phyloP scores from a whole-genome alignment of 805 yeast species.

The Wickerhamiella sorbophila region DNA sequence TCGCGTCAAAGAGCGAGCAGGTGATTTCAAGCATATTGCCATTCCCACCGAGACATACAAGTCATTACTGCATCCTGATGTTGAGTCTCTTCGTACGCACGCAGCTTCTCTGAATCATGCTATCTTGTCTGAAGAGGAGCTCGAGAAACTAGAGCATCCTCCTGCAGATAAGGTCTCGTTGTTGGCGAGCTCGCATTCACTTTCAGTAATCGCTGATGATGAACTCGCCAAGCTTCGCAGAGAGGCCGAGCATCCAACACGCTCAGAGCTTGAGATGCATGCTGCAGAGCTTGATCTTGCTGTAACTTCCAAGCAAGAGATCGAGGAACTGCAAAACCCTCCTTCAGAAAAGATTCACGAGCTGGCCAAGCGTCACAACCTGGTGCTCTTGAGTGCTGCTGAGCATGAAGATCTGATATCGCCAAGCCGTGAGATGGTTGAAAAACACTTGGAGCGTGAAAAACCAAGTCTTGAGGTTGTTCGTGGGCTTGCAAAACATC shows the following conservation, averaged over 20 bases:
- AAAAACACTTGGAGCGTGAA: constrained; percentile 16
- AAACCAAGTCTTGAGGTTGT: constrained; percentile 10
- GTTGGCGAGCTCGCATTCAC: constrained; percentile 15
- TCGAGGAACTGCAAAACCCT: constrained; percentile 17
- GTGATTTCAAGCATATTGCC: constrained; percentile 18
- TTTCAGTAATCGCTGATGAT: constrained; percentile 13
- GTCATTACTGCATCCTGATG: constrained; percentile 8
- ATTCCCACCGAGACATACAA: constrained; percentile 1
- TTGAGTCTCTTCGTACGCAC: constrained; percentile 9
- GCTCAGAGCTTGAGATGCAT: constrained; percentile 12
- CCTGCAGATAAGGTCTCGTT: constrained; percentile 21
- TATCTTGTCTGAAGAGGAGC: constrained; percentile 15
- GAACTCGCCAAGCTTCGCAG: constrained; percentile 17
- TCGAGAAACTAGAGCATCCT: constrained; percentile 18
- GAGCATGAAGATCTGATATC: constrained; percentile 17
- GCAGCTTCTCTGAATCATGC: constrained; percentile 14
- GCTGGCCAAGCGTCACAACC: constrained; percentile 15
- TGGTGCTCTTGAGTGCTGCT: constrained; percentile 14
- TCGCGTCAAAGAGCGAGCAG: constrained; percentile 9
- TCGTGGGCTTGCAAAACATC: constrained; percentile 5
- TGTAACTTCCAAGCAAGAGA: constrained; percentile 15
- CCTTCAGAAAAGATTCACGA: constrained; percentile 22
- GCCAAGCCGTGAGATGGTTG: constrained; percentile 9
- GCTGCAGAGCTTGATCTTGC: constrained; percentile 15
- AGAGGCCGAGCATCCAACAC: constrained; percentile 12